Conservation (phyloP, 352 stramenopile species). For the Pythium periplocum region DNA sequence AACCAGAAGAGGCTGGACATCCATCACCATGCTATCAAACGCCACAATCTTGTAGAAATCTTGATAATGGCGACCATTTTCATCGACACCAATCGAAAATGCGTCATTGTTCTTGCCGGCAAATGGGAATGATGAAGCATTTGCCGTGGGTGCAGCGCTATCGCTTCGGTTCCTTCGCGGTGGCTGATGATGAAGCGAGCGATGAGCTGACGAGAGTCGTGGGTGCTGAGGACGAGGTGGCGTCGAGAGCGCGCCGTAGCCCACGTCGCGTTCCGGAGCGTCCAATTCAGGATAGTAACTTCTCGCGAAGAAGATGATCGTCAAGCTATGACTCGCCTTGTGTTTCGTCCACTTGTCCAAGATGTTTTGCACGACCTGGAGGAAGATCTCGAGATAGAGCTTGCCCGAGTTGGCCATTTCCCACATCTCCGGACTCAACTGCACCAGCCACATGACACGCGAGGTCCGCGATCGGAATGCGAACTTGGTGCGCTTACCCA, state of each 20-base stretch:
- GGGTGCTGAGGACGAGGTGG: slow-evolving; percentile 8
- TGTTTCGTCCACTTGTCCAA: slow-evolving; percentile 89
- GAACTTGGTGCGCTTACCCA: slow-evolving; percentile 95
- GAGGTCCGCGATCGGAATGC: slow-evolving; percentile 93
- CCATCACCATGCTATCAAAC: slow-evolving; percentile 65
- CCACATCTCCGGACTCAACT: slow-evolving; percentile 95
- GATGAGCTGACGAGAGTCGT: not conserved
- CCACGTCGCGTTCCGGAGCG: slow-evolving; percentile 23
- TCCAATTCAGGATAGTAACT: slow-evolving; percentile 86
- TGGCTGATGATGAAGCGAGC: not conserved
- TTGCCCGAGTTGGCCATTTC: slow-evolving; percentile 87
- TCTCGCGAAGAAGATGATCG: slow-evolving; percentile 89
- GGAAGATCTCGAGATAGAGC: slow-evolving; percentile 89
- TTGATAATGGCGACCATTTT: slow-evolving; percentile 73
- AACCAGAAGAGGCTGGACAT: slow-evolving; percentile 63
- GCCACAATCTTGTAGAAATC: slow-evolving; percentile 85
- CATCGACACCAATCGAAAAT: slow-evolving; percentile 68
- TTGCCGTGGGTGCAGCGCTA: slow-evolving; percentile 13
- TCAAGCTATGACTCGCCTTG: slow-evolving; percentile 89
- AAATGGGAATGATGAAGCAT: slow-evolving; percentile 59
- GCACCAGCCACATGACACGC: slow-evolving; percentile 97
- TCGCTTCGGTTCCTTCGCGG: no score
- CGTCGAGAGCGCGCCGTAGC: slow-evolving; percentile 16
- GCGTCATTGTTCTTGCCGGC: slow-evolving; percentile 40
- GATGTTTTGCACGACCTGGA: slow-evolving; percentile 75